Evolutionary conservation across 176 grass and related monocot genomes (phyloP), one percentile per base, ranked within the genome.

Genomic region (Leersia perrieri): DNA sequence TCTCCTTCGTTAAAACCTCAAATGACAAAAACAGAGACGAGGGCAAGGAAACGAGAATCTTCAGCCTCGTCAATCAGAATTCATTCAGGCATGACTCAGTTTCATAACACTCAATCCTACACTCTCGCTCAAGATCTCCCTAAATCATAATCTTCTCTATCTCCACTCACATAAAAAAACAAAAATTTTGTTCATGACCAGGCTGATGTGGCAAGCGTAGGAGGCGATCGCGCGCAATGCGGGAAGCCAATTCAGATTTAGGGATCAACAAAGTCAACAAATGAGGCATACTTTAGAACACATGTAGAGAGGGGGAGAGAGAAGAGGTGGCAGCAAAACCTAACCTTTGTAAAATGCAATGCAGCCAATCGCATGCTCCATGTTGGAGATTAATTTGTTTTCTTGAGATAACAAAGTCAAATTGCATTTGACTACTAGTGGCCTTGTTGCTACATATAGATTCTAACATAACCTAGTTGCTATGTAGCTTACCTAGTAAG

Each of bases 191-290:
- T 42, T 42, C 11, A 34, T 2, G 42, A 28, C 15, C 22, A 11
- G 70, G 28, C 3, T 44, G 0, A 31, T 76, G 82, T 22, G 66
- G 72, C 53, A 60, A 23, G 23, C 28, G 53, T 72, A 16, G 67
- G 45, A 1, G 5, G 73, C 72, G 14, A 60, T 10, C 66, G 88
- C 60, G 88, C 73, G 58, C 82, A 77, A 78, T 86, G 83, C 88
- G 67, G 78, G 78, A 83, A 68, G 67, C 60, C 73, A 68, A 86
- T 86, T 62, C 60, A 11, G 83, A 60, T 82, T 82, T 90, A 78
- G 88, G 83, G 67, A 90, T 82, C 73, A 60, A 73, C 78, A 33
- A 80, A 45, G 83, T 42, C 60, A 67, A 66, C 60, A 67, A 60
- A 81, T 30, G 61, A 74, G 63, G 35, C 35, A 38, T 7, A 38